Evolutionary conservation across 352 stramenopile species (phyloP).

Genomic region (Aphanomyces stellatus): DNA sequence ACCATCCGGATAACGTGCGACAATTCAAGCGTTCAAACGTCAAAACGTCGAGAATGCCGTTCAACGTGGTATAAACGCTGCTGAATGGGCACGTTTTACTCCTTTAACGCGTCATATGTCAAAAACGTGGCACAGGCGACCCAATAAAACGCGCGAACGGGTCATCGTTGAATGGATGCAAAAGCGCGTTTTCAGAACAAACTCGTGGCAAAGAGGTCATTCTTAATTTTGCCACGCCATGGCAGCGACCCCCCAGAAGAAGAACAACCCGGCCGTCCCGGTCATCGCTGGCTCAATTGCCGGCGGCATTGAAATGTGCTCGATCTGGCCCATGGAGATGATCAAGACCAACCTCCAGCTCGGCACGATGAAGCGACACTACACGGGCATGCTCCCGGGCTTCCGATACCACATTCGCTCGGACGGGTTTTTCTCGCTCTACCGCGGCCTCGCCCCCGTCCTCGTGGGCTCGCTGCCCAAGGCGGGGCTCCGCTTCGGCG

Average conservation of each 20-base stretch:
- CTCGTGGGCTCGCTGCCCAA: constrained; percentile 94
- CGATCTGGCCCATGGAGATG: constrained; percentile 91
- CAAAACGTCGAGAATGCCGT: too few species aligned
- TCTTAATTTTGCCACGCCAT: not conserved
- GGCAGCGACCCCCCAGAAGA: constrained; percentile 35
- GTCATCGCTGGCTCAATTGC: constrained; percentile 78
- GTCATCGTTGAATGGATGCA: too few species aligned
- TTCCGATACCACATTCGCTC: constrained; percentile 66
- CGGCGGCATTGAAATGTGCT: constrained; percentile 81
- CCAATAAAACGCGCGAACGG: too few species aligned
- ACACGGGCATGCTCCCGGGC: constrained; percentile 59
- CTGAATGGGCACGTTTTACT: too few species aligned
- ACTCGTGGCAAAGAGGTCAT: not conserved
- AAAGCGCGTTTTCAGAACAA: not conserved
- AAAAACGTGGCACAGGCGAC: too few species aligned
- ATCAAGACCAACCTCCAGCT: constrained; percentile 94
- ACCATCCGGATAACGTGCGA: too few species aligned
- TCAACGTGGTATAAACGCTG: too few species aligned
- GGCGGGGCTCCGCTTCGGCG: constrained; percentile 94
- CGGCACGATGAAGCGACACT: constrained; percentile 65
- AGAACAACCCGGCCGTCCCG: constrained; percentile 70
- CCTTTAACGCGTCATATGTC: too few species aligned
- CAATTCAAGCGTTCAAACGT: too few species aligned
- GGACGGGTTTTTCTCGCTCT: constrained; percentile 74
- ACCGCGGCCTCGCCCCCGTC: constrained; percentile 90